Base-by-base conservation (phyloP, 2,329 filamentous ascomycete species). In the Arthrinium puccinioides region DNA sequence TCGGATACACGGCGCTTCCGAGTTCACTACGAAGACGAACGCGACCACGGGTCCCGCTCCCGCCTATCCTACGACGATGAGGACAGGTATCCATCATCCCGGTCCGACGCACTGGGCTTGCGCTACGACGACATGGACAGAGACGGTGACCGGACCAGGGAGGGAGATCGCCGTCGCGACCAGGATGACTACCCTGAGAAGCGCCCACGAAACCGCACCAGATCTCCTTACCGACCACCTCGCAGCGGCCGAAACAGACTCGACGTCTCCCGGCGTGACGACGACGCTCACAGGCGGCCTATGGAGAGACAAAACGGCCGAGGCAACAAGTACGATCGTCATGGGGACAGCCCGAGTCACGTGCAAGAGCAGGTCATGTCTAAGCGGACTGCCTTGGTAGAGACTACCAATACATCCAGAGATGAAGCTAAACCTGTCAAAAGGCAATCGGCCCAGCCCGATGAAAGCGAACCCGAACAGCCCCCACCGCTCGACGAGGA, bases 401-500 rank as follows among this genome's bases (percentile, higher is more conserved):
- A 73, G 63, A 67, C 63, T 67, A 71, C 70, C 71, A 71, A 64
- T 65, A 59, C 65, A 66, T 62, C 66, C 61, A 79, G 67, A 72
- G 59, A 71, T 66, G 67, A 82, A 69, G 70, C 79, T 84, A 82
- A 86, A 79, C 69, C 63, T 74, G 66, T 66, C 63, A 67, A 76
- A 74, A 74, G 71, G 64, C 69, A 69, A 28, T 32, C 44, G 35
- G 44, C 55, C 47, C 54, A 56, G 44, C 46, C 48, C 42, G 45
- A 38, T 49, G 63, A 55, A 46, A 55, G 53, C 9, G 58, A 62
- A 46, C 59, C 64, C 41, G 67, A 74, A 43, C 67, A 62, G 46
- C 66, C 73, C 18, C 36, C 79, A 49, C 70, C 74, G n/a, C 57
- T 87, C 48, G 84, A 94, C 57, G 85, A 94, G 64, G 84, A 84